Percentiles rank a stretch among this genome's conserved stretches.
These are phyloP conservation scores for Biancaea sappan DNA, from an alignment of 306 rosid species.

Conservation along the genomic window DNA sequence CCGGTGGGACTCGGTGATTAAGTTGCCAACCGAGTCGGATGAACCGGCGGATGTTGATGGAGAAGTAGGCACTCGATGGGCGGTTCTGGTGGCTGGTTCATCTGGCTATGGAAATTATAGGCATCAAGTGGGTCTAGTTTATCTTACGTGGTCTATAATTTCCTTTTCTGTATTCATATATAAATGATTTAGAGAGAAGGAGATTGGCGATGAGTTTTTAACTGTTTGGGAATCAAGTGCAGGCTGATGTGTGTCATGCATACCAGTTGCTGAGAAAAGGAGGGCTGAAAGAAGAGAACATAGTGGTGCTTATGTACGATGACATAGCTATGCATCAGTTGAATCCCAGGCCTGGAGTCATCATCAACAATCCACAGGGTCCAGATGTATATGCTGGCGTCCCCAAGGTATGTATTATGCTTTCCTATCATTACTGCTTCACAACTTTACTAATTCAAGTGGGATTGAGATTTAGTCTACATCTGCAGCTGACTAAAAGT, in stretches of 20 bases:
- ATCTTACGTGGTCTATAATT: background rate
- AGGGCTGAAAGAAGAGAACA: slow-evolving; percentile 83
- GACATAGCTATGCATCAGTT: slow-evolving; percentile 64
- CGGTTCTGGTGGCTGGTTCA: slow-evolving; percentile 91
- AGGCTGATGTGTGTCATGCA: slow-evolving; percentile 96
- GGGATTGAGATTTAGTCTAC: too few species aligned
- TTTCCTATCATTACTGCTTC: background rate
- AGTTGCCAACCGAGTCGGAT: slow-evolving; percentile 32
- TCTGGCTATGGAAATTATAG: slow-evolving; percentile 84
- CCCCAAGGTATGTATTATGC: slow-evolving; percentile 69
- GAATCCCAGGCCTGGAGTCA: slow-evolving; percentile 85
- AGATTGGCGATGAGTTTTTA: background rate
- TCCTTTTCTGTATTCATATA: background rate
- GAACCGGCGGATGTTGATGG: background rate
- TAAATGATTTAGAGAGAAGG: background rate
- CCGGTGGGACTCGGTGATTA: slow-evolving; percentile 34
- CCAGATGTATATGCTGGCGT: slow-evolving; percentile 76
- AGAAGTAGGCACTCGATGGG: slow-evolving; percentile 69
- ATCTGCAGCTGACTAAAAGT: background rate
- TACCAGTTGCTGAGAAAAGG: slow-evolving; percentile 79
- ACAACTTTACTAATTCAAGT: background rate
- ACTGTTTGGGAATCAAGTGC: background rate
- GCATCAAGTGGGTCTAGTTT: slow-evolving; percentile 63
- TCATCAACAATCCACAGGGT: slow-evolving; percentile 89
- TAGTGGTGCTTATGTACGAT: slow-evolving; percentile 95